Percentiles rank a stretch among this genome's conserved stretches.
Evolutionary conservation across 768 basidiomycete genomes (phyloP).

Genomic region (Macrolepiota dolichaula): DNA sequence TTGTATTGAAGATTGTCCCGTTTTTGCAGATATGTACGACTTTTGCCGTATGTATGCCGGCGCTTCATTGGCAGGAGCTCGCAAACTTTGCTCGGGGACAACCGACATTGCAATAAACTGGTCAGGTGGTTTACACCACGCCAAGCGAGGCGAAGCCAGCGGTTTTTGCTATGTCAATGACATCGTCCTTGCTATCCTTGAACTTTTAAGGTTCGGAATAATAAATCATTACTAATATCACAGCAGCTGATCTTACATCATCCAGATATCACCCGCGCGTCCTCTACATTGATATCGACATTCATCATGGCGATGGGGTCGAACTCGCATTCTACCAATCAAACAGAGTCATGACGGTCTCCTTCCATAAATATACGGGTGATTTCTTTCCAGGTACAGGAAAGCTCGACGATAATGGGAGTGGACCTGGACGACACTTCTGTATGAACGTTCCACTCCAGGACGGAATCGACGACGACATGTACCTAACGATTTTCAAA

Average conservation of each 20-base stretch:
- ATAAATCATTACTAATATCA: background rate
- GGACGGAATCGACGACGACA: constrained; percentile 96
- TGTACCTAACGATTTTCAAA: constrained; percentile 95
- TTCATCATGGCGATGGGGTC: constrained; percentile 98
- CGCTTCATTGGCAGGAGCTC: constrained; percentile 84
- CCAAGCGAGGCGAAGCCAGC: constrained; percentile 96
- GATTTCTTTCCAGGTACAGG: constrained; percentile 99
- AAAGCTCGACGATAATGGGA: constrained; percentile 89
- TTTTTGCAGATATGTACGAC: constrained; percentile 92
- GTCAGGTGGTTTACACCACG: constrained; percentile 98
- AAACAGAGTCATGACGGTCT: constrained; percentile 98
- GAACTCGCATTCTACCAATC: constrained; percentile 97
- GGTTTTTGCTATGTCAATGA: constrained; percentile 99
- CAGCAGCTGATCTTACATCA: constrained; percentile 1
- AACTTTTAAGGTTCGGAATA: constrained; percentile 70
- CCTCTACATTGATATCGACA: constrained; percentile 98
- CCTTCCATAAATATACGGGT: constrained; percentile 98
- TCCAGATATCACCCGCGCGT: constrained; percentile 88
- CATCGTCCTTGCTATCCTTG: constrained; percentile 91
- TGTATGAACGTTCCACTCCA: constrained; percentile 91
- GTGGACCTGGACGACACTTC: constrained; percentile 89
- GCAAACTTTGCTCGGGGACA: constrained; percentile 78
- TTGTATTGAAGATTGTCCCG: constrained; percentile 95
- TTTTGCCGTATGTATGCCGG: constrained; percentile 96
- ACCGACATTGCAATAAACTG: constrained; percentile 99